Evolutionary conservation across 495 filamentous ascomycete genomes (phyloP).

Genomic region (Poronia punctata): DNA sequence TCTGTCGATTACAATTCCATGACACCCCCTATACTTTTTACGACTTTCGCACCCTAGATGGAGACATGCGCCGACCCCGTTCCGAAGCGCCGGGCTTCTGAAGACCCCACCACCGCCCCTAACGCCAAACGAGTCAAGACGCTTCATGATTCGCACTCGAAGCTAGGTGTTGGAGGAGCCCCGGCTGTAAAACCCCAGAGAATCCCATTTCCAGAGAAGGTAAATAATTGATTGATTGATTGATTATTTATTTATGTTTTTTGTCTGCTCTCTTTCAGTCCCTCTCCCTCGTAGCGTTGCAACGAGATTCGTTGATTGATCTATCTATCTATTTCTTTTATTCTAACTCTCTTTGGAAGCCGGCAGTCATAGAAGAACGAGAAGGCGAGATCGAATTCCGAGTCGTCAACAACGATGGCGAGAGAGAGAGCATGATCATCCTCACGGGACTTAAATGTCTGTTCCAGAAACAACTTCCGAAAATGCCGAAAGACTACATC

Average conservation of each 20-base stretch:
- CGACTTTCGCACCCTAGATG: too few species aligned
- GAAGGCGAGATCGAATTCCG: conserved; percentile 73
- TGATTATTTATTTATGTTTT: background rate
- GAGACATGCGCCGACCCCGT: too few species aligned
- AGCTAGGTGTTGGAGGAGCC: conserved; percentile 4
- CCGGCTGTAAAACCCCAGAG: background rate
- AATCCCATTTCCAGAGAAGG: conserved; percentile 67
- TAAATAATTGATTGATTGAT: too few species aligned
- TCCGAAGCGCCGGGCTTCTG: conserved; percentile 15
- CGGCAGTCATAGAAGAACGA: conserved; percentile 65
- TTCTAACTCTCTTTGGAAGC: conserved; percentile 5
- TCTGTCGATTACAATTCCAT: too few species aligned
- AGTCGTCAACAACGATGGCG: conserved; percentile 73
- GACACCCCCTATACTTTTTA: too few species aligned
- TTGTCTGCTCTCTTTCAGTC: too few species aligned
- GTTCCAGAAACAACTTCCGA: conserved; percentile 76
- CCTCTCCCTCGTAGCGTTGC: too few species aligned
- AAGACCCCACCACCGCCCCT: conserved; percentile 7
- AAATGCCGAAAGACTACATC: conserved; percentile 82
- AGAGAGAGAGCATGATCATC: conserved; percentile 63
- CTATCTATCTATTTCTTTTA: too few species aligned
- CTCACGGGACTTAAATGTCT: conserved; percentile 74
- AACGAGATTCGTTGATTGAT: too few species aligned
- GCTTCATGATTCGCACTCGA: conserved; percentile 1
- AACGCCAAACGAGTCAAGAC: conserved; percentile 18